These are phyloP conservation scores for Aspergillus sclerotialis DNA, from an alignment of 2,329 filamentous ascomycete genomes.

Conservation along the genomic window DNA sequence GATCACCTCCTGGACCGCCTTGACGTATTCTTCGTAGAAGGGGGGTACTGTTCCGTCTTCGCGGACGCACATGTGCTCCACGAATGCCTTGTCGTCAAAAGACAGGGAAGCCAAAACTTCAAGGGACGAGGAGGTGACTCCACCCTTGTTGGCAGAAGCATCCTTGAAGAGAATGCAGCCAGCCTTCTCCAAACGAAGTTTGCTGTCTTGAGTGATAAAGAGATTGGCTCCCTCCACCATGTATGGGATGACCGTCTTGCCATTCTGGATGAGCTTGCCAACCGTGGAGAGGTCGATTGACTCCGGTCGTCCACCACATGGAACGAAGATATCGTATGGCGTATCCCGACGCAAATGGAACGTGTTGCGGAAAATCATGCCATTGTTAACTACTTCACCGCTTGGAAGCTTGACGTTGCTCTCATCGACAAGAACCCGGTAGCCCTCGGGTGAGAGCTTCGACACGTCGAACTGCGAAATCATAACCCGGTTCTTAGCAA, in stretches of 20 bases:
- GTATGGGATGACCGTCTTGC: constrained; percentile 82
- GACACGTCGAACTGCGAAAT: constrained; percentile 76
- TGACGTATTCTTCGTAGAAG: constrained; percentile 92
- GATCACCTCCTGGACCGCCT: constrained; percentile 84
- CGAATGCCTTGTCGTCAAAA: constrained; percentile 84
- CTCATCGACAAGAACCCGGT: constrained; percentile 88
- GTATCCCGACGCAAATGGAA: constrained; percentile 80
- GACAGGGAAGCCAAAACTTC: constrained; percentile 92
- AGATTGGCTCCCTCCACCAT: constrained; percentile 97
- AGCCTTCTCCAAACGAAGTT: constrained; percentile 89
- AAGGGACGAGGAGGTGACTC: constrained; percentile 92
- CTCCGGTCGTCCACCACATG: constrained; percentile 91
- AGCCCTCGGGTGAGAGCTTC: constrained; percentile 82
- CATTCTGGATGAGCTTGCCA: constrained; percentile 79
- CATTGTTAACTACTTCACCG: constrained; percentile 82
- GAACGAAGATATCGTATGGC: constrained; percentile 82
- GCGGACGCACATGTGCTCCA: constrained; percentile 84
- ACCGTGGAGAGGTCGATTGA: constrained; percentile 90
- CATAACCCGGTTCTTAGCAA: constrained; percentile 84
- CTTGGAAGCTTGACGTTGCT: constrained; percentile 78
- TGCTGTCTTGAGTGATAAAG: constrained; percentile 98
- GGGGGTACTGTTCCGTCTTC: constrained; percentile 71
- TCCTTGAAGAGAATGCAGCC: constrained; percentile 96
- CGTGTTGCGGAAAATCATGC: constrained; percentile 93
- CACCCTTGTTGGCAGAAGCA: constrained; percentile 96